These are phyloP conservation scores for Wickerhamiella sergipiensis DNA, from an alignment of 805 yeast genomes.

Conservation along the genomic window DNA sequence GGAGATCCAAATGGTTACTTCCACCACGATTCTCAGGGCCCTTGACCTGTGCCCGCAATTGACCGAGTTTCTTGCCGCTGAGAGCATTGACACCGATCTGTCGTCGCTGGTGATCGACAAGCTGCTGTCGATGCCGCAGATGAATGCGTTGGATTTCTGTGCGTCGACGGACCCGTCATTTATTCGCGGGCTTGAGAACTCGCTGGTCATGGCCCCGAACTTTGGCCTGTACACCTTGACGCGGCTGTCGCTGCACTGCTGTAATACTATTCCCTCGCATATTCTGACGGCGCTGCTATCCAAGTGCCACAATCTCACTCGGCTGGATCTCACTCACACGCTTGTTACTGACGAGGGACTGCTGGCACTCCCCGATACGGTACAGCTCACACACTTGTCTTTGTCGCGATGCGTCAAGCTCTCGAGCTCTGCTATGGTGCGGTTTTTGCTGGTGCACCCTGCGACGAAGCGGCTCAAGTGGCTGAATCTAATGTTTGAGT, in stretches of 20 bases:
- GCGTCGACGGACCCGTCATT: constrained; percentile 65
- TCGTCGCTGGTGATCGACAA: constrained; percentile 41
- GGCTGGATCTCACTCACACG: constrained; percentile 73
- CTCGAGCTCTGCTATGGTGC: constrained; percentile 57
- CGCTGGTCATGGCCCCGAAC: constrained; percentile 13
- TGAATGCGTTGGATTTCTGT: constrained; percentile 73
- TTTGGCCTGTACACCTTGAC: constrained; percentile 22
- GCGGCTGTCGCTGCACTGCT: constrained; percentile 70
- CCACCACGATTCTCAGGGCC: constrained; percentile 52
- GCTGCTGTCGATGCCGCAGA: constrained; percentile 41
- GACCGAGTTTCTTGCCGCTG: constrained; percentile 69
- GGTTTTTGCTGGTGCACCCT: constrained; percentile 60
- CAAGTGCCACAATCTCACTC: constrained; percentile 39
- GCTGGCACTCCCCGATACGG: constrained; percentile 38
- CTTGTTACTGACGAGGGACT: constrained; percentile 55
- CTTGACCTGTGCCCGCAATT: constrained; percentile 48
- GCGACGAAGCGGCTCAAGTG: constrained; percentile 44
- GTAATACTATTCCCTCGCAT: constrained; percentile 58
- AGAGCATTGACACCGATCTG: constrained; percentile 73
- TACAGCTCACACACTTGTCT: constrained; percentile 61
- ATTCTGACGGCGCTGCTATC: constrained; percentile 46
- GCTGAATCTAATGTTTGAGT: constrained; percentile 53
- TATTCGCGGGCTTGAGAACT: constrained; percentile 39
- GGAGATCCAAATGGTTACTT: constrained; percentile 82
- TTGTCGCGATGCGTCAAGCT: constrained; percentile 50